phyloP scores from a whole-genome alignment of 2,329 filamentous ascomycete genomes.

The Coniella lustricola region DNA sequence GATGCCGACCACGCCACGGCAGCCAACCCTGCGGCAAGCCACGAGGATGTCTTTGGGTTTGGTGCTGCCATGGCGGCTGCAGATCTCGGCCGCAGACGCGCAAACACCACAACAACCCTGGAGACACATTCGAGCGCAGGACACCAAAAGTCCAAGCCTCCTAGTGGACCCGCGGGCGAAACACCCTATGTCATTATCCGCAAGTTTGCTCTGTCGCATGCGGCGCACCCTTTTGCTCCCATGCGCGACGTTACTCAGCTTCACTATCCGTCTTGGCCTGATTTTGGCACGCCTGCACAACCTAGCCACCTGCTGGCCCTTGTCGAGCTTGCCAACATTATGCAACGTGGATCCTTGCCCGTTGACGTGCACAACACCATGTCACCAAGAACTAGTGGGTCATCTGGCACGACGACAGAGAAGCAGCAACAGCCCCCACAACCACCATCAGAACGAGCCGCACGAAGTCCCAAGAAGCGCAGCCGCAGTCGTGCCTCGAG shows the following conservation, averaged over 20 bases:
- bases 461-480: slow-evolving; percentile 18
- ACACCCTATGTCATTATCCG: slow-evolving; percentile 73
- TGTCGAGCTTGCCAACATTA: slow-evolving; percentile 79
- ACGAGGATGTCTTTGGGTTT: slow-evolving; percentile 17
- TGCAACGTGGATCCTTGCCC: slow-evolving; percentile 52
- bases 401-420: not conserved
- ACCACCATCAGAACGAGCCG: not conserved
- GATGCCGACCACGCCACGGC: slow-evolving; percentile 23
- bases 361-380: slow-evolving; percentile 32
- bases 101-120: slow-evolving; percentile 45
- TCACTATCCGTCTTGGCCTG: slow-evolving; percentile 94
- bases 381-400: not conserved
- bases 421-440: not conserved
- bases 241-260: slow-evolving; percentile 91
- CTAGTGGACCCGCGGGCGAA: slow-evolving; percentile 36
- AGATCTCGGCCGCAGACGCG: slow-evolving; percentile 42
- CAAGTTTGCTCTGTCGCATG: slow-evolving; percentile 77
- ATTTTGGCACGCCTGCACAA: slow-evolving; percentile 88
- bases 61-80: slow-evolving; percentile 16
- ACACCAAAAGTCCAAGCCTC: slow-evolving; percentile 22
- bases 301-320: slow-evolving; percentile 79
- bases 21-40: slow-evolving; percentile 16
- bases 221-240: slow-evolving; percentile 69
- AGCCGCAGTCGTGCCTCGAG: slow-evolving; percentile 11
- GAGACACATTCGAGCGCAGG: slow-evolving; percentile 25